A percentile compares a stretch with the other conserved stretches of the same genome.
These are phyloP conservation scores for Candida ficus DNA, from an alignment of 805 yeast genomes.

Conservation along the genomic window DNA sequence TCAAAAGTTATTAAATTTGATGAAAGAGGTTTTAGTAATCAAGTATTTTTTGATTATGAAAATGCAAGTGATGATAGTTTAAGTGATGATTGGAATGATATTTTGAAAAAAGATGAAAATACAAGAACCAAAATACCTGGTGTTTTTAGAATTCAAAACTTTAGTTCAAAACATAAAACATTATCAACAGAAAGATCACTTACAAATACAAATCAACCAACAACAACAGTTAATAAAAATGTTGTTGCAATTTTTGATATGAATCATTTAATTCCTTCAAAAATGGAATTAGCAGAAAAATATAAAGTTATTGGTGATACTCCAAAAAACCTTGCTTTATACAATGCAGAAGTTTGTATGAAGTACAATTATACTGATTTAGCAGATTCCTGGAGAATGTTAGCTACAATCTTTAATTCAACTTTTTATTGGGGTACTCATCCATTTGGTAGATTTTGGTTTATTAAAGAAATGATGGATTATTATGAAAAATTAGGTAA, in stretches of 20 bases:
- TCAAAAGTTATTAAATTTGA: conserved; percentile 43
- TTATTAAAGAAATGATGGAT: conserved; percentile 53
- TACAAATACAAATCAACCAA: conserved; percentile 11
- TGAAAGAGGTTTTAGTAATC: conserved; percentile 46
- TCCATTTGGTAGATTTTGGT: conserved; percentile 68
- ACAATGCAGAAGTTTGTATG: conserved; percentile 68
- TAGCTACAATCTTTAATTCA: conserved; percentile 34
- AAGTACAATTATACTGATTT: conserved; percentile 56
- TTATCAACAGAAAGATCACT: conserved; percentile 20
- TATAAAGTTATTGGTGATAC: conserved; percentile 59
- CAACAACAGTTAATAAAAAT: conserved; percentile 35
- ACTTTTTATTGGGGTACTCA: conserved; percentile 76
- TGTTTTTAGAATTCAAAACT: conserved; percentile 22
- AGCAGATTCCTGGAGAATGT: conserved; percentile 69
- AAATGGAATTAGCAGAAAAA: conserved; percentile 62
- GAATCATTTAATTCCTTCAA: conserved; percentile 67
- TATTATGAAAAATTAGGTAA: conserved; percentile 64
- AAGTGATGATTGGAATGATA: conserved; percentile 64
- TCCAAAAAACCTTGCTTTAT: conserved; percentile 58
- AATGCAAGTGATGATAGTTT: conserved; percentile 51
- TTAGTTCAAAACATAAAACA: conserved; percentile 1
- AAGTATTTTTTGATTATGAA: conserved; percentile 18
- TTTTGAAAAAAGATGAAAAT: conserved; percentile 50
- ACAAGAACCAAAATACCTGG: conserved; percentile 49
- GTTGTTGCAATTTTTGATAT: conserved; percentile 63